Conservation (phyloP, 2,329 filamentous ascomycete species). For the Ophiostoma populinum region DNA sequence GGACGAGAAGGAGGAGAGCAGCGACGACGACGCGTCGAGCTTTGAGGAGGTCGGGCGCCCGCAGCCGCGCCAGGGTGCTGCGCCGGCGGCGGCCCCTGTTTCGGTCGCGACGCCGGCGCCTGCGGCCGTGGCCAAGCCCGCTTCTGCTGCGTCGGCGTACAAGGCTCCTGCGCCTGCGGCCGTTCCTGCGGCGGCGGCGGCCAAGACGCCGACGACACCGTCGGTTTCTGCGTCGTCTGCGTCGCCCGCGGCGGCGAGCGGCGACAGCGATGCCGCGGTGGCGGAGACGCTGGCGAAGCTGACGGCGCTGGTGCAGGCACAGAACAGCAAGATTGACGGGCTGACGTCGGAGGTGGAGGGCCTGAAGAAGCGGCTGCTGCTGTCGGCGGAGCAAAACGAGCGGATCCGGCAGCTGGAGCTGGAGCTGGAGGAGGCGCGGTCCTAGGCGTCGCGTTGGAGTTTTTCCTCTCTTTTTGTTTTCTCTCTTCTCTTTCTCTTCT, state of each 20-base stretch:
- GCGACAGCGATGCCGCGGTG: constrained; percentile 3
- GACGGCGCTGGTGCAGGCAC: constrained; percentile 57
- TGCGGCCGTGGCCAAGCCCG: constrained; percentile 20
- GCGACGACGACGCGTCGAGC: constrained; percentile 48
- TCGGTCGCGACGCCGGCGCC: background rate
- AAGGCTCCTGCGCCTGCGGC: constrained; percentile 17
- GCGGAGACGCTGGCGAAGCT: constrained; percentile 44
- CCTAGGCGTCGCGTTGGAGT: constrained; percentile 18
- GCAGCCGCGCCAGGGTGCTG: constrained; percentile 34
- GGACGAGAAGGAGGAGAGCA: constrained; percentile 47
- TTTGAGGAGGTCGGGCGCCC: constrained; percentile 79
- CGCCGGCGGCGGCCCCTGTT: background rate
- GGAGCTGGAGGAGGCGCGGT: constrained; percentile 46
- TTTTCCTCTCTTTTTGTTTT: background rate
- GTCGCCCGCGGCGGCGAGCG: constrained; percentile 30
- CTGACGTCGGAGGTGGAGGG: constrained; percentile 60
- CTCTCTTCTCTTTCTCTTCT: background rate
- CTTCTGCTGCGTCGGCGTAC: constrained; percentile 22
- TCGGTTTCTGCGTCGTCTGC: constrained; percentile 19
- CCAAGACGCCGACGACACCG: constrained; percentile 16
- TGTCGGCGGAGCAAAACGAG: constrained; percentile 47
- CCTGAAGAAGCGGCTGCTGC: constrained; percentile 60
- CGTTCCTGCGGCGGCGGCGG: constrained; percentile 12
- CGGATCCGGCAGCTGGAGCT: constrained; percentile 50
- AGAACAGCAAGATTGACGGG: constrained; percentile 55